Base-by-base conservation (phyloP, 371 early-diverging fungal genomes). In the Rhizopus sp. region DNA sequence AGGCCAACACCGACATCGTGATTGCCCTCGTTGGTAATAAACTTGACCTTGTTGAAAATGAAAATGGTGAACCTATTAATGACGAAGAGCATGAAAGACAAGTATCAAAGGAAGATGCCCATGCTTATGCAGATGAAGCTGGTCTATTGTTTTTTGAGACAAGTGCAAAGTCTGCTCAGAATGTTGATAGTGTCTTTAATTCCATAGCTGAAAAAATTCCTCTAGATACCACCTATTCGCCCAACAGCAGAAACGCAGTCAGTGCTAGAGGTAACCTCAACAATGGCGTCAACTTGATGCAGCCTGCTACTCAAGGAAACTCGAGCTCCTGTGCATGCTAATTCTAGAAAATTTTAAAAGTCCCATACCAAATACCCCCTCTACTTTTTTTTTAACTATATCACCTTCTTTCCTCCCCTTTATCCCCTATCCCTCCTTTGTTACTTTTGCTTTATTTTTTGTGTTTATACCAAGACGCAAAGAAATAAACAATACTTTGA, bases 11-110 rank as follows among this genome's bases (percentile, higher is more conserved):
- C 44, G 88, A 88, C 69, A 99, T 95, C 62, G 93, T 98, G 57
- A 97, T 95, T 82, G 97, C 97, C 23, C 76, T 99, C 61, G 96
- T 96, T 33, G 99, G 97, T 46, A 97, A 97, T 78, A 97, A 98
- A 75, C 75, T 90, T 12, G 98, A 98, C 69, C 68, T 97, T 60
- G 90, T 80, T 29, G 55, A 68, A 57, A 53, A 69, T 37, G 69
- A 65, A 16, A 53, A 64, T 35, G 17, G 15, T 13, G 53, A 50
- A 75, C 50, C 50, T 7, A 31, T 7, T 5, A 46, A 55, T 0
- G 85, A 53, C 83, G 86, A 63, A 79, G 85, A 49, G 81, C 83
- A 72, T 23, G 61, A 57, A 34, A 73, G 89, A 64, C 78, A 86
- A 53, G 88, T 89, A 23, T 46, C 15, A 7, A 46, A 66, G 37